A percentile compares a stretch with the other conserved stretches of the same genome.
Conservation (phyloP, 306 rosid species). For the Albizia julibrissin region DNA sequence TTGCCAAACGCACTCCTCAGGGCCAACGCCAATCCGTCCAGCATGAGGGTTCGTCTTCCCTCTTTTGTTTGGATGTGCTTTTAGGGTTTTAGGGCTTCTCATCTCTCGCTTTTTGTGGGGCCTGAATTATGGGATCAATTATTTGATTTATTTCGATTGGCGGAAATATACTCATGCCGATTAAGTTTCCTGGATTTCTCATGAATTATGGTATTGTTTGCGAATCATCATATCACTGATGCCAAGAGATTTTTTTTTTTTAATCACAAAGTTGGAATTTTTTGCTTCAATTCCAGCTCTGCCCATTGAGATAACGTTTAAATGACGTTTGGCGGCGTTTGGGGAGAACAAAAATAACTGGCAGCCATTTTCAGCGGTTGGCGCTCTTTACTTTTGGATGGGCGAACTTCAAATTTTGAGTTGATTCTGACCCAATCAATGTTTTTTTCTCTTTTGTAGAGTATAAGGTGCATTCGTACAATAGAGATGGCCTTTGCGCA, state of each 20-base stretch:
- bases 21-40: constrained; percentile 96
- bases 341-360: not conserved
- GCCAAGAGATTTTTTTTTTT: not conserved
- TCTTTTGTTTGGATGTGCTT: not conserved
- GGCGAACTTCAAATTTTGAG: not conserved
- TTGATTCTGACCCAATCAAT: not conserved
- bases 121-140: not conserved
- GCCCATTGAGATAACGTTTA: not conserved
- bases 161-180: not conserved
- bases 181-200: not conserved
- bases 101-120: not conserved
- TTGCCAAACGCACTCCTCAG: constrained; percentile 87
- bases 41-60: constrained; percentile 68
- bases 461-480: constrained; percentile 90
- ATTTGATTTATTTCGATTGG: constrained; percentile 14
- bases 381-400: not conserved
- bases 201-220: not conserved
- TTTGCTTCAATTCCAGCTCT: not conserved
- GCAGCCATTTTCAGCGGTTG: not conserved
- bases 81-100: not conserved
- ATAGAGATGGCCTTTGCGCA: constrained; percentile 91
- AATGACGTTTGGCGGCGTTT: not conserved
- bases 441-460: constrained; percentile 35
- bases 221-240: not conserved
- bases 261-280: not conserved